phyloP scores from a whole-genome alignment of 345 rosid species.

The Eucalyptus regnans region DNA sequence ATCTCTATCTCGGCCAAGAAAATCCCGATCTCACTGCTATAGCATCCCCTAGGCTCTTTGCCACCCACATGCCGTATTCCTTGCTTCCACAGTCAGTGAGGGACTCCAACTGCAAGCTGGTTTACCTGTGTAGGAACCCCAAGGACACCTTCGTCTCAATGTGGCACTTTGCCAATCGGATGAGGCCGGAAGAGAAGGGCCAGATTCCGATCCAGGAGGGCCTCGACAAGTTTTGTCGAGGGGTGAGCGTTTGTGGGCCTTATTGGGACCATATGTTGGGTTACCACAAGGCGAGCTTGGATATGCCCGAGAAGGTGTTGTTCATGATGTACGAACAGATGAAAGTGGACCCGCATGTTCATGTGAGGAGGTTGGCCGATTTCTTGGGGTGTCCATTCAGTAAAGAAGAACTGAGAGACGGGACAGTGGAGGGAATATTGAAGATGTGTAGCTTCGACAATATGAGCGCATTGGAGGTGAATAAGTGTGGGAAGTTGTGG shows the following conservation, averaged over 20 bases:
- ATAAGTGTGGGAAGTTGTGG: too few relatives aligned
- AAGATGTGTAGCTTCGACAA: too few relatives aligned
- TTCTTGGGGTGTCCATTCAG: too few relatives aligned
- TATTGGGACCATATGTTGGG: not conserved
- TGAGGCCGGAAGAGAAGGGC: not conserved
- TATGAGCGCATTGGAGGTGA: too few relatives aligned
- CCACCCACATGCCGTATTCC: not conserved
- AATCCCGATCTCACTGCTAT: not conserved
- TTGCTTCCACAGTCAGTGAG: not conserved
- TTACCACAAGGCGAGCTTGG: not conserved
- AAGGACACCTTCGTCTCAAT: not conserved
- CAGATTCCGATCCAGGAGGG: not conserved
- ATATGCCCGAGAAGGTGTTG: not conserved
- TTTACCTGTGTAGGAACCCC: not conserved
- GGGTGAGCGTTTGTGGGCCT: not conserved
- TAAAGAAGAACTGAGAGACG: too few relatives aligned
- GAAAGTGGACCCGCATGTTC: not conserved
- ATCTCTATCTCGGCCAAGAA: not conserved
- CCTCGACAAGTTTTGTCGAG: not conserved
- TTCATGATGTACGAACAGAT: not conserved
- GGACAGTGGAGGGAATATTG: too few relatives aligned
- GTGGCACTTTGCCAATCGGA: not conserved
- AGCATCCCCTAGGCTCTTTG: not conserved
- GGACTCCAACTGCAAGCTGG: not conserved
- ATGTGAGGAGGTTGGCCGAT: too few relatives aligned